Evolutionary conservation across 495 filamentous ascomycete species (phyloP), one percentile per base, ranked within the genome.

Genomic region (Talaromyces ruber): DNA sequence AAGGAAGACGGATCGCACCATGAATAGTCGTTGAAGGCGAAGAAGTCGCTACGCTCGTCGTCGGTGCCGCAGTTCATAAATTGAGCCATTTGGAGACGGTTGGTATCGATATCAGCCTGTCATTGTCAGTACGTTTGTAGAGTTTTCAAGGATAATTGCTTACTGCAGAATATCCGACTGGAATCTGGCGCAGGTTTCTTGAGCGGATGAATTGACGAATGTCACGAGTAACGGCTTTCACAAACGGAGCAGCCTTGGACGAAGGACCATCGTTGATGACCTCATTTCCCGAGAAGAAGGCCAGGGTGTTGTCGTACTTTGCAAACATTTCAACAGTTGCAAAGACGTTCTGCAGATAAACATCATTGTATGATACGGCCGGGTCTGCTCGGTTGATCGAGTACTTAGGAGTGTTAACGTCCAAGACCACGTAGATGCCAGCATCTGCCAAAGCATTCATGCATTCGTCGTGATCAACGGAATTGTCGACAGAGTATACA

Each of bases 21-120:
- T 53, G 92, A 97, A 79, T 97, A 97, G 76, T 97, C 94, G 76
- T 98, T 97, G 79, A 97, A 96, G 56, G 91, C 93, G 74, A 96
- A 97, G 80, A 97, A 98, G 73, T 97, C 93, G 70, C 85, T 87
- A 29, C 93, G 86, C 78, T 88, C 86, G 67, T 91, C 90, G 57
- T 92, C 90, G 50, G 83, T 78, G 62, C 94, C 94, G 70, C 93
- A 98, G 83, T 97, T 96, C 84, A 98, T 90, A 82, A 93, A 97
- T 57, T 88, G 64, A 24, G 93, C 91, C 76, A 93, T 91, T 79
- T 97, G 85, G 69, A 88, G 84, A 69, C 93, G 91, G 76, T 96
- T 96, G 64, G 86, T 82, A 58, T 88, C 79, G 47, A 95, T 88
- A 73, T 96, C 91, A 18, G 76, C 76, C 71, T 74, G 32, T 18